phyloP scores from a whole-genome alignment of 208 protist species.

The Leishmania guyanensis region DNA sequence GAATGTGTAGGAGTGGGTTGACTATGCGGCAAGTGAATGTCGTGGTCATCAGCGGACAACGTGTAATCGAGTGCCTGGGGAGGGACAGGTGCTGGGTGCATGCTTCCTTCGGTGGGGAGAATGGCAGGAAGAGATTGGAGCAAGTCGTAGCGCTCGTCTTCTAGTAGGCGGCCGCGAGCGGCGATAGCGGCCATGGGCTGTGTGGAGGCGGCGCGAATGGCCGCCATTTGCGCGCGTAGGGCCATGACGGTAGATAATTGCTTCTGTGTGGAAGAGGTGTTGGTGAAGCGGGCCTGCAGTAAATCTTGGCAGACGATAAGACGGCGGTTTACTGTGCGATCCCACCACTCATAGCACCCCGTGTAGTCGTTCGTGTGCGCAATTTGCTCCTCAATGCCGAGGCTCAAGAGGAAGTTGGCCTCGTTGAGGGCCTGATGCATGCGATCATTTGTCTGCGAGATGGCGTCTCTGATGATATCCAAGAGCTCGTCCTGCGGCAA shows the following conservation, averaged over 20 bases:
- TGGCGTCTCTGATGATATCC: constrained; percentile 37
- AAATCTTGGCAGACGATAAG: constrained; percentile 41
- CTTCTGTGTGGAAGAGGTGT: neutral
- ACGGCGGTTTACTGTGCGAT: constrained; percentile 46
- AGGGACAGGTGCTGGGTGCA: neutral
- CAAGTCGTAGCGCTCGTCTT: constrained; percentile 62
- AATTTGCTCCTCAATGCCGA: constrained; percentile 74
- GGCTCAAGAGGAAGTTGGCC: constrained; percentile 53
- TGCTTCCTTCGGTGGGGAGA: neutral
- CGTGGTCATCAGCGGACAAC: neutral
- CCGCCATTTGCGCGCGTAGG: constrained; percentile 34
- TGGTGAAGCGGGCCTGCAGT: constrained; percentile 23
- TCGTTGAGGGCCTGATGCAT: constrained; percentile 41
- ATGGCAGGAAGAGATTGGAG: constrained; percentile 20
- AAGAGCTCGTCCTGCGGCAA: constrained; percentile 41
- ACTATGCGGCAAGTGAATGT: too few species aligned
- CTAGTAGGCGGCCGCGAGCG: constrained; percentile 44
- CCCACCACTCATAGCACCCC: constrained; percentile 64
- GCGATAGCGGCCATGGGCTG: constrained; percentile 47
- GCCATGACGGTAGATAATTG: constrained; percentile 3
- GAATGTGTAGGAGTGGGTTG: neutral
- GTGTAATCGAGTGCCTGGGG: neutral
- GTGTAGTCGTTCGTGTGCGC: constrained; percentile 59
- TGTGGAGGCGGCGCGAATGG: constrained; percentile 27
- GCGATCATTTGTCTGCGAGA: constrained; percentile 33